These are phyloP conservation scores for Aspergillus ellipticus DNA, from an alignment of 495 filamentous ascomycete genomes.

Conservation along the genomic window DNA sequence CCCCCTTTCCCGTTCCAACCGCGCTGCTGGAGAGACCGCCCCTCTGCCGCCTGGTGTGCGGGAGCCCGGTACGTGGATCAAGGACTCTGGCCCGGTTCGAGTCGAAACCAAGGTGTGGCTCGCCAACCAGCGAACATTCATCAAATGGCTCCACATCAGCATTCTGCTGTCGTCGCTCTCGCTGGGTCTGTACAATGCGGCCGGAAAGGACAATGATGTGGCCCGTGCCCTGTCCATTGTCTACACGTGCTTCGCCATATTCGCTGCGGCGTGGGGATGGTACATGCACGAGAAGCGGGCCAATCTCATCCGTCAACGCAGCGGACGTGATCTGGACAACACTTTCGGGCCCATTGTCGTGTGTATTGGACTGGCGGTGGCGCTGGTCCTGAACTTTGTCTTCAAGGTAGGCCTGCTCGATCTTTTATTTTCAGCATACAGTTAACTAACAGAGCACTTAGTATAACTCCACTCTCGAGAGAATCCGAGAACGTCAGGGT, in stretches of 20 bases:
- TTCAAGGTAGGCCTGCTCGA: slow-evolving; percentile 55
- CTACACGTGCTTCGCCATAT: slow-evolving; percentile 77
- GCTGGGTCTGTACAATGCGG: slow-evolving; percentile 82
- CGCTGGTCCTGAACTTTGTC: slow-evolving; percentile 81
- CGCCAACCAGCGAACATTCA: slow-evolving; percentile 93
- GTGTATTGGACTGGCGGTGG: slow-evolving; percentile 71
- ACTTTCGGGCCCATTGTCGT: slow-evolving; percentile 78
- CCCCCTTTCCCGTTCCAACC: slow-evolving; percentile 66
- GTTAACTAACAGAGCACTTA: slow-evolving; percentile 19
- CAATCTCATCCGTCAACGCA: slow-evolving; percentile 74
- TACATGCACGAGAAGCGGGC: slow-evolving; percentile 72
- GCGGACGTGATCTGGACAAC: slow-evolving; percentile 90
- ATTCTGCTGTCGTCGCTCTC: slow-evolving; percentile 79
- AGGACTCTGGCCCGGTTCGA: slow-evolving; percentile 82
- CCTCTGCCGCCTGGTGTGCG: slow-evolving; percentile 78
- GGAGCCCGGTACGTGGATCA: slow-evolving; percentile 80
- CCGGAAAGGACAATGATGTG: slow-evolving; percentile 64
- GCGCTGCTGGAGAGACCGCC: slow-evolving; percentile 41
- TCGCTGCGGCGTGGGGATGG: slow-evolving; percentile 84
- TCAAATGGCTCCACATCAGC: slow-evolving; percentile 95
- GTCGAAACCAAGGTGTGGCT: slow-evolving; percentile 99
- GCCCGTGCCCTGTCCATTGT: slow-evolving; percentile 72
- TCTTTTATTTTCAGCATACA: background rate
- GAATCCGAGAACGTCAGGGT: slow-evolving; percentile 17
- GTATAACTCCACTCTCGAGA: slow-evolving; percentile 35